Percentiles rank a stretch among this genome's conserved stretches.
Evolutionary conservation across 495 filamentous ascomycete genomes (phyloP).

Genomic region (Aspergillus carlsbadensis): DNA sequence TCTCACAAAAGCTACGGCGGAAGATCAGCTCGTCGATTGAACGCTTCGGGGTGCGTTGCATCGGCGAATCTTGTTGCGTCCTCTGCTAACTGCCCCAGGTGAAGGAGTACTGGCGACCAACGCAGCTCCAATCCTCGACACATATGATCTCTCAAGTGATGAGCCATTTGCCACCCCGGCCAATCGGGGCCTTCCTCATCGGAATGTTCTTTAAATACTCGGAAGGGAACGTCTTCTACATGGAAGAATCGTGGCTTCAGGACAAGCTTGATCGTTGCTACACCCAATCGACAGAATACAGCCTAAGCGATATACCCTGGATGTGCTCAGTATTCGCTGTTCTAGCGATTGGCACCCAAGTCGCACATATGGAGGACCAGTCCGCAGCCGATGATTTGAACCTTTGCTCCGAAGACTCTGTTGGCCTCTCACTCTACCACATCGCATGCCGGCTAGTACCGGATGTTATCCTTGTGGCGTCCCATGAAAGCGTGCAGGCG

Average conservation of each 20-base stretch:
- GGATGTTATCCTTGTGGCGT: conserved; percentile 41
- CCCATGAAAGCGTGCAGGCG: conserved; percentile 41
- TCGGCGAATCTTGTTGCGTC: too few species aligned
- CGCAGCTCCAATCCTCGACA: conserved; percentile 21
- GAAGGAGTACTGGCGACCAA: conserved; percentile 16
- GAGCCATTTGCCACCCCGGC: conserved; percentile 31
- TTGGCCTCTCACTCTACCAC: conserved; percentile 40
- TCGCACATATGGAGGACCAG: not conserved
- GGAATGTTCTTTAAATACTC: conserved; percentile 39
- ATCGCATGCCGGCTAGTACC: conserved; percentile 36
- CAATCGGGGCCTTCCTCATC: conserved; percentile 35
- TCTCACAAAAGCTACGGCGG: conserved; percentile 36
- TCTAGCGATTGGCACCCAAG: conserved; percentile 36
- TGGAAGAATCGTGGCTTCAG: conserved; percentile 31
- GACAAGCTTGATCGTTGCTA: conserved; percentile 28
- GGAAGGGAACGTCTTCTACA: conserved; percentile 35
- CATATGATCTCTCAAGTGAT: not conserved
- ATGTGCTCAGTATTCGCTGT: conserved; percentile 36
- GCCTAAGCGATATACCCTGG: conserved; percentile 24
- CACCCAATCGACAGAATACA: conserved; percentile 11
- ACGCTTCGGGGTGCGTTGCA: conserved; percentile 20
- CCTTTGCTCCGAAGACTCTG: conserved; percentile 35
- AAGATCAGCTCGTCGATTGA: conserved; percentile 17
- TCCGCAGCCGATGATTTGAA: not conserved
- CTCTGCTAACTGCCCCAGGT: not conserved